Percentiles rank a stretch among this genome's conserved stretches.
phyloP scores from a whole-genome alignment of 1,284 basidiomycete genomes.

The Cystobasidiaceae sp. region DNA sequence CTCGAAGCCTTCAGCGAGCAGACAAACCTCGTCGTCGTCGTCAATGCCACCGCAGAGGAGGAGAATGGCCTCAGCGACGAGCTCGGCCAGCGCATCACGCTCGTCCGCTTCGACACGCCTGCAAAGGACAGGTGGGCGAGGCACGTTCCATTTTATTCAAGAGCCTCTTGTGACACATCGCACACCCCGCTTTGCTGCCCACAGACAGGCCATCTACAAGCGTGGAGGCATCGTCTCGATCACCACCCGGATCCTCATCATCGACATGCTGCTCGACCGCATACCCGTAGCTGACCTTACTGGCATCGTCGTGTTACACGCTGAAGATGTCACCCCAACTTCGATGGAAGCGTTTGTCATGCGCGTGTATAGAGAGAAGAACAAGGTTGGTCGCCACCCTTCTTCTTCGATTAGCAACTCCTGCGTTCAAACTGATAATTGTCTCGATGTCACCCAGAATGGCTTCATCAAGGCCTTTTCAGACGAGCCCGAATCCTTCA shows the following conservation, averaged over 20 bases:
- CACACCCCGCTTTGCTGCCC: neutral
- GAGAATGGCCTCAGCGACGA: slow-evolving; percentile 88
- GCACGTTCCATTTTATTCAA: neutral
- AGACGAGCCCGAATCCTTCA: slow-evolving; percentile 91
- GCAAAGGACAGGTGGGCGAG: slow-evolving; percentile 66
- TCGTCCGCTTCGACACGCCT: slow-evolving; percentile 76
- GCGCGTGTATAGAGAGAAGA: slow-evolving; percentile 78
- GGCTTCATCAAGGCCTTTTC: slow-evolving; percentile 97
- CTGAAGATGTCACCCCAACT: slow-evolving; percentile 78
- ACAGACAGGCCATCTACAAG: slow-evolving; percentile 76
- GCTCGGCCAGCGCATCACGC: slow-evolving; percentile 74
- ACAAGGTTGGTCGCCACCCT: slow-evolving; percentile 52
- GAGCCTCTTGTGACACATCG: neutral
- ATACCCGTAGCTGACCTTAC: slow-evolving; percentile 80
- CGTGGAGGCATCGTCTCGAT: slow-evolving; percentile 84
- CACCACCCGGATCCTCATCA: slow-evolving; percentile 87
- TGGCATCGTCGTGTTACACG: slow-evolving; percentile 85
- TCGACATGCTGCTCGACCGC: slow-evolving; percentile 83
- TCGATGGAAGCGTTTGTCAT: slow-evolving; percentile 82
- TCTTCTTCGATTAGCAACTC: slow-evolving; percentile 24
- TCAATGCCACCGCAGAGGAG: slow-evolving; percentile 82
- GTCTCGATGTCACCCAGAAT: slow-evolving; percentile 46
- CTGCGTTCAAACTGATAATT: slow-evolving; percentile 1
- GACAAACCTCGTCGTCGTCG: slow-evolving; percentile 69
- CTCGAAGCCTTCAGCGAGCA: slow-evolving; percentile 89